Evolutionary conservation across 805 yeast species (phyloP).

Genomic region (Saccharomycopsis fodiens): DNA sequence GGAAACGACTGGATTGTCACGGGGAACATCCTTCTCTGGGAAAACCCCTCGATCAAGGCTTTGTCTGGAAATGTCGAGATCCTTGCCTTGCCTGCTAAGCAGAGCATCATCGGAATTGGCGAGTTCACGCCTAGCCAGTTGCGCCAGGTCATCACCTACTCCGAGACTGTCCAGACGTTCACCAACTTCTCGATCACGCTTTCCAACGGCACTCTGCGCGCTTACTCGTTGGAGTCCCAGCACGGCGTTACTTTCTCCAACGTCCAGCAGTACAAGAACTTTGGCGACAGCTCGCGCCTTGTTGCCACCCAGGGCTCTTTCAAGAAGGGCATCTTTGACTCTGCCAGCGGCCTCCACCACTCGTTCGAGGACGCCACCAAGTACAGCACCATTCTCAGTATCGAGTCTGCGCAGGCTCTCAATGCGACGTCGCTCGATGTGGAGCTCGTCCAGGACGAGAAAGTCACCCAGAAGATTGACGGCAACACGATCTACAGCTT

Average conservation of each 20-base stretch:
- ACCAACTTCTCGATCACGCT: slow-evolving; percentile 1
- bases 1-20: slow-evolving; percentile 25
- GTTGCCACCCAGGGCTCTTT: not conserved
- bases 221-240: slow-evolving; percentile 7
- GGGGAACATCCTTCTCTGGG: slow-evolving; percentile 17
- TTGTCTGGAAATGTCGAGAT: not conserved
- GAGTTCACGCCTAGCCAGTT: not conserved
- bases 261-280: slow-evolving; percentile 28
- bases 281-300: slow-evolving; percentile 25
- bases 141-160: not conserved
- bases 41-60: not conserved
- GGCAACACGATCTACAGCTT: slow-evolving; percentile 24
- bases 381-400: not conserved
- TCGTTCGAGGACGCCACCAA: not conserved
- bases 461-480: slow-evolving; percentile 21
- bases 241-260: slow-evolving; percentile 25
- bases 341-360: not conserved
- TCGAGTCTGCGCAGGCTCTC: too few relatives aligned
- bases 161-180: slow-evolving; percentile 5
- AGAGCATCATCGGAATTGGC: slow-evolving; percentile 9
- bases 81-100: slow-evolving; percentile 1
- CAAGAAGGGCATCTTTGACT: not conserved
- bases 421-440: slow-evolving; percentile 20
- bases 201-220: not conserved
- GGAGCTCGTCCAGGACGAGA: slow-evolving; percentile 24